Conservation (phyloP, 257 asterid genomes). For the Solanum acaule region DNA sequence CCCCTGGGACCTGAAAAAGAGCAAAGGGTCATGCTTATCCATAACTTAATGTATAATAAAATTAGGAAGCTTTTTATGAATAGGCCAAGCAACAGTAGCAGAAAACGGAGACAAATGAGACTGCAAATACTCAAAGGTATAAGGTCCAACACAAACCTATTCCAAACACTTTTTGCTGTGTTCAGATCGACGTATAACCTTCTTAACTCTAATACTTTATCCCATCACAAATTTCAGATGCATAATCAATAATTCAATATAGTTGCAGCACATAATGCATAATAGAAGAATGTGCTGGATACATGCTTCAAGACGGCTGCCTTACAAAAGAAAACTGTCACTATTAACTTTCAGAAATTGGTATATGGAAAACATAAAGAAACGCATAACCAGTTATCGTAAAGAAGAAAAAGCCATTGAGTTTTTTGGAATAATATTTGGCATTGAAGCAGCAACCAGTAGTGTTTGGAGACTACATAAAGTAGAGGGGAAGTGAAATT, state of each 20-base stretch:
- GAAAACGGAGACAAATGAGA: background rate
- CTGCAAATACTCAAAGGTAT: background rate
- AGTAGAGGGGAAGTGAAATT: background rate
- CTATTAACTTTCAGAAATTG: background rate
- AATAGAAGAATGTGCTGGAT: background rate
- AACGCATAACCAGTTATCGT: background rate
- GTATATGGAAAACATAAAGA: background rate
- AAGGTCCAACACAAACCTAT: background rate
- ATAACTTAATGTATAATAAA: background rate
- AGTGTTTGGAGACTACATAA: background rate
- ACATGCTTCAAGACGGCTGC: background rate
- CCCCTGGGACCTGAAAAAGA: slow-evolving; percentile 55
- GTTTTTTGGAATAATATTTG: background rate
- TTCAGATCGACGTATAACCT: background rate
- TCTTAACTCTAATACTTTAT: background rate
- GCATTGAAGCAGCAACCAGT: background rate
- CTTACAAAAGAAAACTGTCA: background rate
- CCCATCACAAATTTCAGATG: background rate
- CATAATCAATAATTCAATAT: background rate
- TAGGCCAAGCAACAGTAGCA: background rate
- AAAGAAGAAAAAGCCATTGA: background rate
- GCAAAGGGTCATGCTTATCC: background rate
- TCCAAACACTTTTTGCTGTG: background rate
- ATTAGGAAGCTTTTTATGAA: background rate
- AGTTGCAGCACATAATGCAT: background rate